A percentile compares a stretch with the other conserved stretches of the same genome.
Evolutionary conservation across 1,284 basidiomycete genomes (phyloP).

Genomic region (Heterobasidion irregulare): DNA sequence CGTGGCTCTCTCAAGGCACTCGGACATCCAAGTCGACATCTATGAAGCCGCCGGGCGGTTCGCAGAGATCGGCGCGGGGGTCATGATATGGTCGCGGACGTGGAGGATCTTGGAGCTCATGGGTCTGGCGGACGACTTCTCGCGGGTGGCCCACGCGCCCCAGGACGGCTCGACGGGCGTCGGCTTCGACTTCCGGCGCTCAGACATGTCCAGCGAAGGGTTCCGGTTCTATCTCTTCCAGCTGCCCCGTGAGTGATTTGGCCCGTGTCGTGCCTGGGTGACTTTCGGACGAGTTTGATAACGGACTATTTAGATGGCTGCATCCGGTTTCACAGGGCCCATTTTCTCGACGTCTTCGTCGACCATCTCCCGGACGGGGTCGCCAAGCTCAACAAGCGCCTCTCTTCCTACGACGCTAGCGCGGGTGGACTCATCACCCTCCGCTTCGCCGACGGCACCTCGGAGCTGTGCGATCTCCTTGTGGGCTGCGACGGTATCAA

Average conservation of each 20-base stretch:
- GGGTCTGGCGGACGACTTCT: constrained; percentile 26
- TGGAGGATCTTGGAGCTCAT: constrained; percentile 30
- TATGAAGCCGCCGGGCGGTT: constrained; percentile 35
- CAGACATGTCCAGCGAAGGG: constrained; percentile 24
- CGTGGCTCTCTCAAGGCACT: constrained; percentile 25
- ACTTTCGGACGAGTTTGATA: neutral
- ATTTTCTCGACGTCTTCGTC: constrained; percentile 31
- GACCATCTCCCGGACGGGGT: constrained; percentile 25
- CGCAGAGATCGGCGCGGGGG: constrained; percentile 35
- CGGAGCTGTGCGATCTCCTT: constrained; percentile 32
- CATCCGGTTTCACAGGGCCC: constrained; percentile 33
- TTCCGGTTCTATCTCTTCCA: constrained; percentile 24
- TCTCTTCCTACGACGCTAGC: constrained; percentile 19
- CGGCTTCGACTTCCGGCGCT: constrained; percentile 29
- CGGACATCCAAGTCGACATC: constrained; percentile 28
- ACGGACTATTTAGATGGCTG: constrained; percentile 17
- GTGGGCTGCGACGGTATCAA: constrained; percentile 44
- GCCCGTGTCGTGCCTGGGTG: neutral
- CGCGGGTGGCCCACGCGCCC: constrained; percentile 28
- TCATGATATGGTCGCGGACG: constrained; percentile 30
- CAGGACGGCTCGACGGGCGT: constrained; percentile 23
- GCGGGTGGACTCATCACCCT: constrained; percentile 6
- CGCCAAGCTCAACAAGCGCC: constrained; percentile 30
- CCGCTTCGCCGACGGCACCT: constrained; percentile 28
- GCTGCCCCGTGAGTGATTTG: constrained; percentile 23